Evolutionary conservation across 176 grass and related monocot species (phyloP).

Genomic region (Avena eriantha): DNA sequence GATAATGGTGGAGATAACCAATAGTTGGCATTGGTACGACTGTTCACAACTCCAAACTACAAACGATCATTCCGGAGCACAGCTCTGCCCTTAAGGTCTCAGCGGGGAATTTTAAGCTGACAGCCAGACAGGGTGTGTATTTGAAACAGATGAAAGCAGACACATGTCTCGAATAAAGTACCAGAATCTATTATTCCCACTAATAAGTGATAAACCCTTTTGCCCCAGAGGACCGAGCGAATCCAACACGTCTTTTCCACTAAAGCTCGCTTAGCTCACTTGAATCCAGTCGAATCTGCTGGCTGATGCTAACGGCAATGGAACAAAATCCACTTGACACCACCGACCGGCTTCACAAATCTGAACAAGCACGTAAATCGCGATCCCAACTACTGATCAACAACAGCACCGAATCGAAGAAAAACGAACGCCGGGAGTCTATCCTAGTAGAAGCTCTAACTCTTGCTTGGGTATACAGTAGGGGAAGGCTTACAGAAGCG

Average conservation of each 20-base stretch:
- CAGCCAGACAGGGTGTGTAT: background rate
- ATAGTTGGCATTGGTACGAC: background rate
- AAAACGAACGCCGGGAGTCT: background rate
- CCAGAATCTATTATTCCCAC: constrained; percentile 35
- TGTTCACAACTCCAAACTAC: background rate
- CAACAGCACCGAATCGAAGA: background rate
- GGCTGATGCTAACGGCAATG: background rate
- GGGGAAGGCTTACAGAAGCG: background rate
- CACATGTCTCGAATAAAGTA: background rate
- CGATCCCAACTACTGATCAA: background rate
- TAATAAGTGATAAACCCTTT: background rate
- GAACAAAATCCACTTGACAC: background rate
- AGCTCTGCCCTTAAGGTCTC: background rate
- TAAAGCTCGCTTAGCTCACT: background rate
- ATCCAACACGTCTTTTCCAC: background rate
- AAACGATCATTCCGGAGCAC: background rate
- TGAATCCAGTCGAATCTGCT: background rate
- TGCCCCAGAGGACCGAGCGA: background rate
- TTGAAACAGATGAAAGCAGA: background rate
- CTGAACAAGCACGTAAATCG: no score
- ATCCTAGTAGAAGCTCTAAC: no score
- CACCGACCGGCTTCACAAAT: background rate
- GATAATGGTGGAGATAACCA: background rate
- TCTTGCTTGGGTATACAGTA: background rate
- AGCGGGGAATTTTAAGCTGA: background rate